These are phyloP conservation scores for Tephrocybe rancida DNA, from an alignment of 768 basidiomycete genomes.

Conservation along the genomic window DNA sequence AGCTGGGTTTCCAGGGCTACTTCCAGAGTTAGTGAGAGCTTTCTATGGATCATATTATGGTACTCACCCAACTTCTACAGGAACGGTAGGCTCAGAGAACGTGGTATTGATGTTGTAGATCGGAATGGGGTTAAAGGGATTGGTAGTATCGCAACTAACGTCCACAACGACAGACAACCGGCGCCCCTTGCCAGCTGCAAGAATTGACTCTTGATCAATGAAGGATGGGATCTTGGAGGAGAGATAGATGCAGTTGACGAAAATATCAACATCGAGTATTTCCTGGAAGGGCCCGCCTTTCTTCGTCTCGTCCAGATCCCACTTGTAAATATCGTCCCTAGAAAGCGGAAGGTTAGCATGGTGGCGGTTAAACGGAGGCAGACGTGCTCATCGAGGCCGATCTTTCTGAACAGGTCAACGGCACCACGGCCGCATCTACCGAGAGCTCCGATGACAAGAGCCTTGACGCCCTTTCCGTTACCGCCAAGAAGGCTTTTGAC, in stretches of 20 bases:
- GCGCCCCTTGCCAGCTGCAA: conserved; percentile 67
- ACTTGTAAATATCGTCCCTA: conserved; percentile 93
- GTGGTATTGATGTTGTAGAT: conserved; percentile 94
- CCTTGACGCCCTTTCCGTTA: conserved; percentile 74
- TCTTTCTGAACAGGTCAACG: conserved; percentile 93
- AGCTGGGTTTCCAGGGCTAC: conserved; percentile 62
- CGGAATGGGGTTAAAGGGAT: conserved; percentile 97
- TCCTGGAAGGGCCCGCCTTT: conserved; percentile 96
- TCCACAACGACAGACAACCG: conserved; percentile 87
- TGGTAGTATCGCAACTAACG: conserved; percentile 98
- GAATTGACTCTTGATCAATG: conserved; percentile 68
- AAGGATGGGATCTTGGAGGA: conserved; percentile 86
- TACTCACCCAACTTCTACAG: conserved; percentile 79
- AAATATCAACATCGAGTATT: conserved; percentile 95
- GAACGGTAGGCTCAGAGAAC: conserved; percentile 88
- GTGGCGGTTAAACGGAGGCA: conserved; percentile 1
- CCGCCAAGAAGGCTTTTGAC: conserved; percentile 70
- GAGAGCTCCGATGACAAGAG: conserved; percentile 93
- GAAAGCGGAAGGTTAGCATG: neutral
- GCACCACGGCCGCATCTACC: conserved; percentile 95
- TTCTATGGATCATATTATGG: neutral
- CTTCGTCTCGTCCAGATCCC: conserved; percentile 96
- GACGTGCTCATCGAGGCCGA: conserved; percentile 90
- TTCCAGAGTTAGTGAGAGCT: neutral
- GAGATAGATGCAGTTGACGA: conserved; percentile 99